A percentile compares a stretch with the other conserved stretches of the same genome.
These are phyloP conservation scores for Xerocomellus amylosporus DNA, from an alignment of 768 basidiomycete species.

Conservation along the genomic window DNA sequence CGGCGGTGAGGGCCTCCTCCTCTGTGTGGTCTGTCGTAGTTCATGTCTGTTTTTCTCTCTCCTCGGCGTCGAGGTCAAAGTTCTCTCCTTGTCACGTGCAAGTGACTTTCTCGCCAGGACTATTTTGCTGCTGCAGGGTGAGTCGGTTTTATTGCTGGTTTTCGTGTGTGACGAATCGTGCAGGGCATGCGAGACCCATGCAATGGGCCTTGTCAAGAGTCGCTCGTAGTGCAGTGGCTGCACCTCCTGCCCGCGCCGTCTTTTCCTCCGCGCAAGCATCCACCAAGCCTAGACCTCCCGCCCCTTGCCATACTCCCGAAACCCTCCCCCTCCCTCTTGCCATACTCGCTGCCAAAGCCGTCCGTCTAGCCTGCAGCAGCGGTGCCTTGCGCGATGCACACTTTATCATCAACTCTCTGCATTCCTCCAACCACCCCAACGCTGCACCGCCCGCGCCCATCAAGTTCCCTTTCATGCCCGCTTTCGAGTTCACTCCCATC, in stretches of 20 bases:
- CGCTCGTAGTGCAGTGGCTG: slow-evolving; percentile 40
- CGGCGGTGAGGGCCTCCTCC: slow-evolving; percentile 46
- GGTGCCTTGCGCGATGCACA: slow-evolving; percentile 50
- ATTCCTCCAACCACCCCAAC: slow-evolving; percentile 34
- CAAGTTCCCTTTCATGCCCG: slow-evolving; percentile 24
- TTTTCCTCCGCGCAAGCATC: slow-evolving; percentile 10
- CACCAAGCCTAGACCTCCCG: neutral
- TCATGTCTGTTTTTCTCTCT: slow-evolving; percentile 40
- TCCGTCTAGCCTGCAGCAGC: slow-evolving; percentile 44
- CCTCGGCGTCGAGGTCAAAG: neutral
- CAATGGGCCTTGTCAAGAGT: slow-evolving; percentile 61
- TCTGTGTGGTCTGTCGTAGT: slow-evolving; percentile 51
- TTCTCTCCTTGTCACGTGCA: slow-evolving; percentile 23
- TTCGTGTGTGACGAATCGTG: neutral
- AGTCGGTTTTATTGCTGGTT: neutral
- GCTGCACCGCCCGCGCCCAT: slow-evolving; percentile 1
- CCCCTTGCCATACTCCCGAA: neutral
- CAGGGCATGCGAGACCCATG: slow-evolving; percentile 67
- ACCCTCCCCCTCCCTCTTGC: neutral
- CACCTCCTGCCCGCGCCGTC: slow-evolving; percentile 1
- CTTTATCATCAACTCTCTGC: slow-evolving; percentile 57
- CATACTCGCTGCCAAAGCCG: slow-evolving; percentile 47
- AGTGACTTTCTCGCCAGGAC: neutral
- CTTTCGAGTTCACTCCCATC: slow-evolving; percentile 39
- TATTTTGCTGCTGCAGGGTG: neutral